Evolutionary conservation across 495 filamentous ascomycete species (phyloP), one percentile per base, ranked within the genome.

Genomic region (Xanthoparmelia taractica): DNA sequence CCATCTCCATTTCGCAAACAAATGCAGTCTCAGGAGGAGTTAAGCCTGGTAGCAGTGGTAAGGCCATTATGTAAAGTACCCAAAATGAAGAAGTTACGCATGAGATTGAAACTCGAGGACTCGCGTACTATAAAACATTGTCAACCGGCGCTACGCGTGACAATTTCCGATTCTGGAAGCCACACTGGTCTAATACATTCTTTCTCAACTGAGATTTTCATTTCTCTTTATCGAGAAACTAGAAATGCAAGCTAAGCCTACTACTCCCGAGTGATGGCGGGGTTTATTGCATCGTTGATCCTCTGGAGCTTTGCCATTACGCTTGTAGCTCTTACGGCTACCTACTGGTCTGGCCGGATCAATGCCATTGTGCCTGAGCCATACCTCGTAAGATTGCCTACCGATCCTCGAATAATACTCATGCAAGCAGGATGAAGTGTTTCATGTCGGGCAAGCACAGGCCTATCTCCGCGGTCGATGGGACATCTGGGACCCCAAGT

Each of bases 1-100:
- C 88, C 69, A 87, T 82, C 75, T 96, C 91, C 90, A 96, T 96
- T 77, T 98, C 94, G 74, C 92, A 95, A 54, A 97, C 82, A 74
- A 97, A 98, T 69, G 91, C 89, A 50, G 96, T 87, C 77, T 98
- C 94, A 66, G 87, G 77, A 63, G 93, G 91, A 62, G 89, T 90
- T 29, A 96, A 84, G 76, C 91, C 91, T 65, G 87, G 83, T 33
- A 87, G 89, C 41, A 93, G 78, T 60, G 89, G 89, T 60, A 92
- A 85, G 37, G 91, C 92, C 92, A 96, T 96, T 57, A 57, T 47
- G 11, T 11, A 37, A 34, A 33, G 29, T 33, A 54, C 4, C 7
- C 13, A 54, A 52, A n/a, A 18, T 17, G 13, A 52, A 3, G 5
- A 5, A 18, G 29, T 33, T 17, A 33, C 17, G 23, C 29, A 31